phyloP scores from a whole-genome alignment of 495 filamentous ascomycete genomes.

The Hypoxylon crocopeplum region DNA sequence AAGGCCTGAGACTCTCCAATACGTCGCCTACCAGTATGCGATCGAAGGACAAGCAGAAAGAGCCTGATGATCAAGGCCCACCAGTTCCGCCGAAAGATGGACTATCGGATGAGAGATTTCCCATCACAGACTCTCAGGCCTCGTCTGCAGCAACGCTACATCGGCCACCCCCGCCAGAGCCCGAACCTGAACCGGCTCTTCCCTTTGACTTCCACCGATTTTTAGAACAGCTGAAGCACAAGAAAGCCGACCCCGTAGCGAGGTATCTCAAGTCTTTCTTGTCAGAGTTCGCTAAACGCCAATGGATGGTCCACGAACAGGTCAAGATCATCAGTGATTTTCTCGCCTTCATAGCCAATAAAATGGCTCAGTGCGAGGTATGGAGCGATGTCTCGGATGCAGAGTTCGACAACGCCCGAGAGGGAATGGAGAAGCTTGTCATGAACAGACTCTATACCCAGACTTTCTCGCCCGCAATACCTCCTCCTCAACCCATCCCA shows the following conservation, averaged over 20 bases:
- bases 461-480: constrained; percentile 94
- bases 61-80: constrained; percentile 54
- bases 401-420: constrained; percentile 97
- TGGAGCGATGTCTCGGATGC: constrained; percentile 96
- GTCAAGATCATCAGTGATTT: constrained; percentile 99
- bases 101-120: constrained; percentile 45
- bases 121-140: constrained; percentile 48
- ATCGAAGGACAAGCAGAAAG: constrained; percentile 45
- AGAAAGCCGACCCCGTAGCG: constrained; percentile 94
- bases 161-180: constrained; percentile 78
- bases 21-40: constrained; percentile 45
- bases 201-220: constrained; percentile 99
- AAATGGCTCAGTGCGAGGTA: constrained; percentile 98
- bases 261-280: constrained; percentile 95
- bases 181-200: constrained; percentile 86
- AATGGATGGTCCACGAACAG: constrained; percentile 99
- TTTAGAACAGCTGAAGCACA: constrained; percentile 90
- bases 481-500: constrained; percentile 75
- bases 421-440: constrained; percentile 99
- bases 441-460: constrained; percentile 98
- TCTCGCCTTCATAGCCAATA: constrained; percentile 95
- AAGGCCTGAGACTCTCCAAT: constrained; percentile 52
- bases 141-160: constrained; percentile 64
- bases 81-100: constrained; percentile 60
- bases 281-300: constrained; percentile 92